These are phyloP conservation scores for Paspalum vaginatum DNA, from an alignment of 176 grass and related monocot species.

Conservation along the genomic window DNA sequence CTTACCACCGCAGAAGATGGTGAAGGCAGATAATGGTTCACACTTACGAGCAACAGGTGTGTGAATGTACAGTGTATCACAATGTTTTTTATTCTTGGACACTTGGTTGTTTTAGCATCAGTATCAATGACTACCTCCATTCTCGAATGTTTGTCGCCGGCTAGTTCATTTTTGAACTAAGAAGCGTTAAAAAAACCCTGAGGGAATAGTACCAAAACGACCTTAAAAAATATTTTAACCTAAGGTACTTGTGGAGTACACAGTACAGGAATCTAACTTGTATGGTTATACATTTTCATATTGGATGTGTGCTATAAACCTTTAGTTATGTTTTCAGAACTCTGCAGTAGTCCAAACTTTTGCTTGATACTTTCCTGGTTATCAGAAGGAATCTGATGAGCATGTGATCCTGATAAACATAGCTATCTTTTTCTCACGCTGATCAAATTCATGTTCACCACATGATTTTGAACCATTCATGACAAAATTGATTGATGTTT, in stretches of 20 bases:
- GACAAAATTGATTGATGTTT: conserved; percentile 35
- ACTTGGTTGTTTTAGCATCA: conserved; percentile 18
- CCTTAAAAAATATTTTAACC: not conserved
- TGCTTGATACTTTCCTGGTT: not conserved
- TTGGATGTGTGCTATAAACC: not conserved
- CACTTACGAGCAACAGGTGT: conserved; percentile 81
- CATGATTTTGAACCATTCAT: conserved; percentile 21
- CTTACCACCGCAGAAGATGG: conserved; percentile 82
- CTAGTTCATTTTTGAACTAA: no score
- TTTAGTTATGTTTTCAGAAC: not conserved
- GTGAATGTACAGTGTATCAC: not conserved
- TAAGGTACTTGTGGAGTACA: conserved; percentile 7
- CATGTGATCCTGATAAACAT: conserved; percentile 19
- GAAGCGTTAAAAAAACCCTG: no score
- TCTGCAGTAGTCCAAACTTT: conserved; percentile 10
- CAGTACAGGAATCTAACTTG: not conserved
- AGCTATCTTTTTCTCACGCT: not conserved
- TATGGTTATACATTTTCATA: not conserved
- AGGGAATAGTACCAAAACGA: not conserved
- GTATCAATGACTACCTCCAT: conserved; percentile 30
- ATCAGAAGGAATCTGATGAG: conserved; percentile 15
- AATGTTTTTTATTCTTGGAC: not conserved
- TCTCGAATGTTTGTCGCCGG: no score
- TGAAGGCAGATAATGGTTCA: conserved; percentile 59
- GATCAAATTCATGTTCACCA: not conserved